Percentiles rank a stretch among this genome's conserved stretches.
phyloP scores from a whole-genome alignment of 352 stramenopile genomes.

The Phytophthora agathidicida region DNA sequence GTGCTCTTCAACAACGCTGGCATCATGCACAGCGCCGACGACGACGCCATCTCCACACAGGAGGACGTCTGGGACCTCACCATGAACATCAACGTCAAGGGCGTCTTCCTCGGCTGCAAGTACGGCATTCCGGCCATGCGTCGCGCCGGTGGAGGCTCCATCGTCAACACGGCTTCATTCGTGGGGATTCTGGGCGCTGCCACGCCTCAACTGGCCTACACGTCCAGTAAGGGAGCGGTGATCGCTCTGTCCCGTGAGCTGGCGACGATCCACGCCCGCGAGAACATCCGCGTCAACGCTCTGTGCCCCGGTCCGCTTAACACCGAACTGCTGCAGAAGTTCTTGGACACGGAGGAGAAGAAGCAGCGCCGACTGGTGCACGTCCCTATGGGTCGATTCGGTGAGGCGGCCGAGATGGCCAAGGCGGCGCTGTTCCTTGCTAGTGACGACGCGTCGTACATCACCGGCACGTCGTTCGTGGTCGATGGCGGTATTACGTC shows the following conservation, averaged over 20 bases:
- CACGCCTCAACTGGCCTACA: conserved; percentile 90
- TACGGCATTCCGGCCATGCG: conserved; percentile 85
- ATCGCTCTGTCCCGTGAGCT: conserved; percentile 89
- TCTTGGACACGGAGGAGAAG: conserved; percentile 85
- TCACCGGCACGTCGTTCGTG: conserved; percentile 87
- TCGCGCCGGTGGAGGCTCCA: conserved; percentile 79
- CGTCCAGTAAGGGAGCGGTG: conserved; percentile 87
- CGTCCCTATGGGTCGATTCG: conserved; percentile 89
- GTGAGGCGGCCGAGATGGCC: conserved; percentile 87
- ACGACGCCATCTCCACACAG: conserved; percentile 76
- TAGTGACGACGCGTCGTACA: conserved; percentile 86
- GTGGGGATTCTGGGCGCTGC: conserved; percentile 81
- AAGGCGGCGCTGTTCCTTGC: conserved; percentile 88
- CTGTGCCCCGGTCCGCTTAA: conserved; percentile 87
- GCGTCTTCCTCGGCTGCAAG: conserved; percentile 90
- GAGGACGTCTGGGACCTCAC: conserved; percentile 87
- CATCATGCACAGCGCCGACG: conserved; percentile 86
- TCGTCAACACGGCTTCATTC: conserved; percentile 91
- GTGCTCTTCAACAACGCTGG: conserved; percentile 91
- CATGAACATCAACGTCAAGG: conserved; percentile 91
- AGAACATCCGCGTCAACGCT: conserved; percentile 91
- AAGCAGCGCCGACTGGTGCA: conserved; percentile 87
- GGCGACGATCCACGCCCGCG: conserved; percentile 82
- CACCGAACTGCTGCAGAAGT: conserved; percentile 89
- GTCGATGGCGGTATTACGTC: conserved; percentile 90